Conservation (phyloP, 83 land plant species). For the Thuja plicata region DNA sequence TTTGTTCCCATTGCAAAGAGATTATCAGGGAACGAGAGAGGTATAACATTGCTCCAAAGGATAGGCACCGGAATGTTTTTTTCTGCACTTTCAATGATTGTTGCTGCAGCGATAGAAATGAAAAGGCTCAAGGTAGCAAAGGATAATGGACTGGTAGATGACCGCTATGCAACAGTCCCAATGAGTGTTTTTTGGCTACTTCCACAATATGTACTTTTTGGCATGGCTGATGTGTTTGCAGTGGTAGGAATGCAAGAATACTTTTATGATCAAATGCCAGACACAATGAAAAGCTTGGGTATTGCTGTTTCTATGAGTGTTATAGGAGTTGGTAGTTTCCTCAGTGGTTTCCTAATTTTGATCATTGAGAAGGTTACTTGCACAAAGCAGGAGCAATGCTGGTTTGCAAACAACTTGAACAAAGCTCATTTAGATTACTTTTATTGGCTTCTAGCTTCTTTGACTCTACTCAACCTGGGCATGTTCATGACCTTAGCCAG, state of each 20-base stretch:
- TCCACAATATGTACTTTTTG: conserved; percentile 9
- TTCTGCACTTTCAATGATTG: conserved; percentile 37
- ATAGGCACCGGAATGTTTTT: conserved; percentile 56
- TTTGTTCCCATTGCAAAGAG: conserved; percentile 29
- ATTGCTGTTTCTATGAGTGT: conserved; percentile 37
- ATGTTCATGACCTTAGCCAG: conserved; percentile 15
- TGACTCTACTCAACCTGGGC: conserved; percentile 29
- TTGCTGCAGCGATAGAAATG: conserved; percentile 42
- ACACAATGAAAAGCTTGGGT: conserved; percentile 52
- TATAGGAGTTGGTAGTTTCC: conserved; percentile 43
- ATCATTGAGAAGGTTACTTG: conserved; percentile 30
- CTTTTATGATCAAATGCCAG: conserved; percentile 59
- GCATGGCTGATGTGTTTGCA: not conserved
- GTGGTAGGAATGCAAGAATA: conserved; percentile 23
- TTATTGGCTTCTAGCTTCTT: conserved; percentile 55
- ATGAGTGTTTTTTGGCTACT: conserved; percentile 12
- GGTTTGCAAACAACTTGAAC: conserved; percentile 53
- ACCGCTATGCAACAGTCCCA: not conserved
- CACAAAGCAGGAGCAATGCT: conserved; percentile 19
- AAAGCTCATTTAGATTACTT: conserved; percentile 51
- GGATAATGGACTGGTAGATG: conserved; percentile 26
- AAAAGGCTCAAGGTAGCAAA: conserved; percentile 3
- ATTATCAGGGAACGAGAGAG: conserved; percentile 22
- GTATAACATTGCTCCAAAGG: conserved; percentile 62
- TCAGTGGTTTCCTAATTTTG: conserved; percentile 43